Evolutionary conservation across 2,329 filamentous ascomycete species (phyloP).

Genomic region (Thyridium curvatum): DNA sequence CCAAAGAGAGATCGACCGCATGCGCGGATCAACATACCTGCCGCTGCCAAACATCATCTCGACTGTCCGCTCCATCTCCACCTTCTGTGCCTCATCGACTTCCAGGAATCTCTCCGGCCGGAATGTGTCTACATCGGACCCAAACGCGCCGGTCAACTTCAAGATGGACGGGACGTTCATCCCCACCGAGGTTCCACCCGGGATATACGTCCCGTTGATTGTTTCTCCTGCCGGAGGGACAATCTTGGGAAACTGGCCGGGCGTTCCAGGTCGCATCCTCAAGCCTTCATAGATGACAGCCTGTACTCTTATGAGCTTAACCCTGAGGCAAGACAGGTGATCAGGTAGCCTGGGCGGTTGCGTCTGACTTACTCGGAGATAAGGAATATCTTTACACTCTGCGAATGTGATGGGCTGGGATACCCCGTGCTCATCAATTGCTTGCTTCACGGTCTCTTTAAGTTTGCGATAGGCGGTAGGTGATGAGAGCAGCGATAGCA

Average conservation of each 20-base stretch:
- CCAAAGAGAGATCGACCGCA: too few species aligned
- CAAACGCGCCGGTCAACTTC: constrained; percentile 3
- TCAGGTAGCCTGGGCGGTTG: too few species aligned
- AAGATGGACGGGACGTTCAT: constrained; percentile 8
- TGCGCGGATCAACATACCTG: constrained; percentile 6
- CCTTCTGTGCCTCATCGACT: background rate
- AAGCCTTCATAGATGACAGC: constrained; percentile 14
- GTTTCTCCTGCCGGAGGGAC: constrained; percentile 18
- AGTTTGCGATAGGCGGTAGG: constrained; percentile 35
- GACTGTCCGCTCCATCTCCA: constrained; percentile 9
- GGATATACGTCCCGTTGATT: constrained; percentile 19
- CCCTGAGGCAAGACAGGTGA: background rate
- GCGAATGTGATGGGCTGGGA: constrained; percentile 19
- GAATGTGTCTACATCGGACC: background rate
- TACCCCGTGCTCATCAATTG: constrained; percentile 17
- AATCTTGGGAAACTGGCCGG: constrained; percentile 3
- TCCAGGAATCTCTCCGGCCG: background rate
- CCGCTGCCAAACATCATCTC: constrained; percentile 30
- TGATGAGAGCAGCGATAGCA: constrained; percentile 40
- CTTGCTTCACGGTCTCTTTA: constrained; percentile 35
- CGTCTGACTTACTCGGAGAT: constrained; percentile 7
- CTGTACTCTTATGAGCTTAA: too few species aligned
- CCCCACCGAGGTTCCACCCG: constrained; percentile 15
- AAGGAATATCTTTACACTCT: constrained; percentile 19
- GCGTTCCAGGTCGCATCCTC: constrained; percentile 12